These are phyloP conservation scores for Eleusine coracana DNA, from an alignment of 176 grass and related monocot species.

Conservation along the genomic window DNA sequence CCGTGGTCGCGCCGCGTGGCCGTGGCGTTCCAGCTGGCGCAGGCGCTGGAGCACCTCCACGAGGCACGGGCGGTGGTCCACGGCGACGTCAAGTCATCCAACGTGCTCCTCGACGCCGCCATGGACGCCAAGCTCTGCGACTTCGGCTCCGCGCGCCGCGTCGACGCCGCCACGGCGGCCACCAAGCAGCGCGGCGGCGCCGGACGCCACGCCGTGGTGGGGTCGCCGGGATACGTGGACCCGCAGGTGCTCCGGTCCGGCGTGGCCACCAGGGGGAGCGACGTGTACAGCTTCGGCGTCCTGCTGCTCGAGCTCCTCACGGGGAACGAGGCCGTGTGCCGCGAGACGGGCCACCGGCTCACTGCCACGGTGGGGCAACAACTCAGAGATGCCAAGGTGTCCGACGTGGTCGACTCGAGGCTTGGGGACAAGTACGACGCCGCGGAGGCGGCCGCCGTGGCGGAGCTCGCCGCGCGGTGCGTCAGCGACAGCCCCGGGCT, in stretches of 20 bases:
- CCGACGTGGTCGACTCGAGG: slow-evolving; percentile 48
- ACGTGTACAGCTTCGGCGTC: slow-evolving; percentile 96
- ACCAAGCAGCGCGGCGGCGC: slow-evolving; percentile 33
- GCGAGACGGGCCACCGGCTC: slow-evolving; percentile 56
- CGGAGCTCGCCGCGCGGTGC: slow-evolving; percentile 60
- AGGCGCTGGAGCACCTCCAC: slow-evolving; percentile 88
- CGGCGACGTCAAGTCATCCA: slow-evolving; percentile 88
- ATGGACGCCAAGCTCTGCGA: slow-evolving; percentile 86
- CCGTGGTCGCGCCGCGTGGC: slow-evolving; percentile 66
- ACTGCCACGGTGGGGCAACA: slow-evolving; percentile 43
- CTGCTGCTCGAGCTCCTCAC: slow-evolving; percentile 87
- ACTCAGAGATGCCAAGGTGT: slow-evolving; percentile 21
- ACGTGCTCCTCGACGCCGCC: slow-evolving; percentile 67
- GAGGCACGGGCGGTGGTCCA: slow-evolving; percentile 67
- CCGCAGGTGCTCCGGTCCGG: slow-evolving; percentile 77
- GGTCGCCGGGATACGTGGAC: slow-evolving; percentile 84
- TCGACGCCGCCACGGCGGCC: slow-evolving; percentile 39
- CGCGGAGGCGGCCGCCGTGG: slow-evolving; percentile 46
- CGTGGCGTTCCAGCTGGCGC: slow-evolving; percentile 64
- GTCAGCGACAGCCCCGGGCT: slow-evolving; percentile 55
- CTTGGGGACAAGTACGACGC: slow-evolving; percentile 33
- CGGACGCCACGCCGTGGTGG: slow-evolving; percentile 56
- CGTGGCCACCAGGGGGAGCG: slow-evolving; percentile 70
- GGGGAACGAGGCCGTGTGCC: slow-evolving; percentile 63
- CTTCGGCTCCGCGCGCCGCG: slow-evolving; percentile 72